Evolutionary conservation across 768 basidiomycete genomes (phyloP).

Genomic region (Nevesoporus exiguus): DNA sequence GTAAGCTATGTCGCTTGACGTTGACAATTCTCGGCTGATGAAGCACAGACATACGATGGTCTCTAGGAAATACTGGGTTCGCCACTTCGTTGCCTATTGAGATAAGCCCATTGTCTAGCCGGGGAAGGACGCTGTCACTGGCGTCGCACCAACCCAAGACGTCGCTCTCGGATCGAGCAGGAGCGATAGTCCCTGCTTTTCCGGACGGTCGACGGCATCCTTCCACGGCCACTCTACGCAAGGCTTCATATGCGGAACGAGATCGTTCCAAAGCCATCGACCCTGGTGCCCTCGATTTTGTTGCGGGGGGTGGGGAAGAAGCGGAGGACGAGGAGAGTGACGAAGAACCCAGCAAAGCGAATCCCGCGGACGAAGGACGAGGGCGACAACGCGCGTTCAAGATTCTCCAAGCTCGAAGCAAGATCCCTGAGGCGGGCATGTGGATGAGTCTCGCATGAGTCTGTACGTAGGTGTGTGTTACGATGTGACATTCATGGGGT

Average conservation of each 20-base stretch:
- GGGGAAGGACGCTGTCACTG: constrained; percentile 42
- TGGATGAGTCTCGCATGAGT: constrained; percentile 70
- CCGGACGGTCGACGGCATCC: constrained; percentile 16
- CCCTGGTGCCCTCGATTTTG: constrained; percentile 66
- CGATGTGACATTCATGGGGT: neutral
- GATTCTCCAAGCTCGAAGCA: constrained; percentile 68
- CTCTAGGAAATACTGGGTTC: constrained; percentile 33
- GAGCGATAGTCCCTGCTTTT: constrained; percentile 29
- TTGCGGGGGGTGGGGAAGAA: constrained; percentile 47
- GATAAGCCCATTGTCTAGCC: constrained; percentile 41
- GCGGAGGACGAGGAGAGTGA: constrained; percentile 38
- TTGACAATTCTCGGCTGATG: constrained; percentile 8
- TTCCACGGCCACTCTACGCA: constrained; percentile 53
- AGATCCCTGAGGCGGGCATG: constrained; percentile 70
- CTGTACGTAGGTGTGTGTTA: constrained; percentile 2
- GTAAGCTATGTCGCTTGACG: constrained; percentile 16
- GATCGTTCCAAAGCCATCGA: constrained; percentile 63
- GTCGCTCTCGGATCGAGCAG: constrained; percentile 38
- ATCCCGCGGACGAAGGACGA: constrained; percentile 34
- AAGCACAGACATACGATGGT: constrained; percentile 24
- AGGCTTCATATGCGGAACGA: constrained; percentile 63
- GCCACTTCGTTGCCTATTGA: constrained; percentile 62
- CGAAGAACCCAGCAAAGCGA: constrained; percentile 21
- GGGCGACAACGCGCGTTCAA: constrained; percentile 58
- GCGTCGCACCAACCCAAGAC: constrained; percentile 59